Evolutionary conservation across 805 yeast species (phyloP).

Genomic region (Spathaspora arborariae): DNA sequence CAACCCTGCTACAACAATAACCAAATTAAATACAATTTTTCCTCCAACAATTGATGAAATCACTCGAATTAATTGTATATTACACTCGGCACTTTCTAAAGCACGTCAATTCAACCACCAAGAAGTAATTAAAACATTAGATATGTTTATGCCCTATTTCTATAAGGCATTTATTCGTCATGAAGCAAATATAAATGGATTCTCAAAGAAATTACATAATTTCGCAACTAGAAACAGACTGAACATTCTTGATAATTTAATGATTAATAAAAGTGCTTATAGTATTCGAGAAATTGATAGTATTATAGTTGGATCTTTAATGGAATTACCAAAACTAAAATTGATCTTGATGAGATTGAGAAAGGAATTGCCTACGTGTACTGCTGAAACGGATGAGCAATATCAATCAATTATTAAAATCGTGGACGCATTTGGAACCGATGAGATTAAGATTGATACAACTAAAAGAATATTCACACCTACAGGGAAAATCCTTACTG

Average conservation of each 20-base stretch:
- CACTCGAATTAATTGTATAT: conserved; percentile 81
- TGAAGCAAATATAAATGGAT: conserved; percentile 81
- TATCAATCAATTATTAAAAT: conserved; percentile 57
- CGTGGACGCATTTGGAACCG: conserved; percentile 76
- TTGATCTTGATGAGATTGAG: conserved; percentile 62
- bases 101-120: conserved; percentile 69
- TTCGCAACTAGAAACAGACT: conserved; percentile 24
- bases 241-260: conserved; percentile 24
- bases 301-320: conserved; percentile 57
- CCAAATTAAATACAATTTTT: conserved; percentile 70
- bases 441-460: conserved; percentile 21
- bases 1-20: conserved; percentile 23
- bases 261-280: conserved; percentile 27
- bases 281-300: conserved; percentile 31
- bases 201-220: conserved; percentile 48
- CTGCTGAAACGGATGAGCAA: conserved; percentile 26
- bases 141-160: conserved; percentile 80
- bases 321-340: conserved; percentile 69
- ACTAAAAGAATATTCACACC: conserved; percentile 75
- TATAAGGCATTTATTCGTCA: conserved; percentile 92
- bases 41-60: conserved; percentile 97
- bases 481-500: conserved; percentile 83
- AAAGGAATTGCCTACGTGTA: conserved; percentile 4
- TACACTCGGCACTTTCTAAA: conserved; percentile 66
- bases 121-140: conserved; percentile 78